Evolutionary conservation across 805 yeast species (phyloP), one percentile per base, ranked within the genome.

Genomic region (Komagataella ulmi): DNA sequence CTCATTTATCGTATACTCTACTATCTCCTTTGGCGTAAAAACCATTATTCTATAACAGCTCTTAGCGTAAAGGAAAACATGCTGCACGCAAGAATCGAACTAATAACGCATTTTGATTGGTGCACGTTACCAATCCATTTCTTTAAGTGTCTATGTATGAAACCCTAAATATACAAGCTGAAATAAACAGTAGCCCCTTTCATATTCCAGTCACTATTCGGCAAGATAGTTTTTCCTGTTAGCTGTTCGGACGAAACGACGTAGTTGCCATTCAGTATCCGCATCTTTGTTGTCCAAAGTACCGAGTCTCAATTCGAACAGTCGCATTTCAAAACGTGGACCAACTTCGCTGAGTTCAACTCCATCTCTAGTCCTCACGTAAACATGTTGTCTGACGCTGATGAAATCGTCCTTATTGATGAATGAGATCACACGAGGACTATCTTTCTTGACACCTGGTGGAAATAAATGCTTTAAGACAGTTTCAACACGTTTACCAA

Each of bases 281-380:
- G 97, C 96, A 65, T 93, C 97, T 69, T 87, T 87, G 65, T 91
- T 89, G 59, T 93, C 99, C 56, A 91, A 67, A 46, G 96, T 88
- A 3, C 99, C 97, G 58, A 93, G 73, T 61, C 83, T 78, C 57
- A 93, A 70, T 66, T 91, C 97, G 65, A 81, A 93, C 57, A 93
- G 70, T 64, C 89, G 79, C 98, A 93, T 90, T 68, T 93, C 99
- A 60, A 93, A 93, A 56, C 99, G 74, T n/a, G 99, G 99, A 0
- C 99, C 99, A 44, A 93, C 85, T 65, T 93, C 99, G 53, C 97
- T 90, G 52, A 93, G 68, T 65, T 93, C 98, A 1, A 89, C 96
- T 17, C 77, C 77, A 55, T 89, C 96, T 58, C 84, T 83, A 0
- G 97, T 88, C 63, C 80, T 83, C 4, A 89, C 96, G 64, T 86